Conservation (phyloP, 2,329 filamentous ascomycete species). For the Trichoderma afroharzianum region DNA sequence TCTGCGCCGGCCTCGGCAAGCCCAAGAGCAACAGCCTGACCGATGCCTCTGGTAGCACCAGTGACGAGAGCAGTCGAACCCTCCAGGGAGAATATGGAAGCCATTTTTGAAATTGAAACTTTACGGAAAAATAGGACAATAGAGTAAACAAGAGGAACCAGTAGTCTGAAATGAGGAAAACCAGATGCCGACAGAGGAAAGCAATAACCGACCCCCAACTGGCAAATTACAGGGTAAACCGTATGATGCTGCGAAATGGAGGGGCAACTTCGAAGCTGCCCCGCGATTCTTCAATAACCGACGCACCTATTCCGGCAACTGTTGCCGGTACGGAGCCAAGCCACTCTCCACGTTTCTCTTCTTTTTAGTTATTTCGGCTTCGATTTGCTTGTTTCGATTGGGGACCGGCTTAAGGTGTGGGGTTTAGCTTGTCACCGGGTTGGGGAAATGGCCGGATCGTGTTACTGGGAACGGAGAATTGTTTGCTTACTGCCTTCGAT, state of each 20-base stretch:
- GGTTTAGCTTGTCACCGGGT: not conserved
- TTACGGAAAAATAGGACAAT: not conserved
- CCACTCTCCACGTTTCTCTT: constrained; percentile 3
- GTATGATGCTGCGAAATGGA: not conserved
- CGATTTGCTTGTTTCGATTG: not conserved
- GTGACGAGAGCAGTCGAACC: constrained; percentile 57
- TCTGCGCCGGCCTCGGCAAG: constrained; percentile 58
- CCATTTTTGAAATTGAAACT: constrained; percentile 27
- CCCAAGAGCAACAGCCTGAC: constrained; percentile 53
- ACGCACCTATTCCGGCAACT: constrained; percentile 9
- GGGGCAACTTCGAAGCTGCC: not conserved
- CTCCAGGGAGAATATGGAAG: constrained; percentile 49
- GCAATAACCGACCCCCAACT: not conserved
- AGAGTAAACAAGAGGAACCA: not conserved
- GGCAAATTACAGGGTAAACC: not conserved
- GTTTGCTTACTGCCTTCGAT: constrained; percentile 4
- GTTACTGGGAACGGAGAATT: not conserved
- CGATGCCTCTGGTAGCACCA: constrained; percentile 56
- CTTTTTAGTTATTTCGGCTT: not conserved
- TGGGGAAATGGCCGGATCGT: not conserved
- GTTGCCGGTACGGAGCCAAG: constrained; percentile 4
- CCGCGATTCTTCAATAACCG: constrained; percentile 5
- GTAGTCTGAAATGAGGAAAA: not conserved
- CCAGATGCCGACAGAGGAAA: not conserved
- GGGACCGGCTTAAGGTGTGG: not conserved